Evolutionary conservation across 2,329 filamentous ascomycete species (phyloP).

Genomic region (Stachybotrys echinatus): DNA sequence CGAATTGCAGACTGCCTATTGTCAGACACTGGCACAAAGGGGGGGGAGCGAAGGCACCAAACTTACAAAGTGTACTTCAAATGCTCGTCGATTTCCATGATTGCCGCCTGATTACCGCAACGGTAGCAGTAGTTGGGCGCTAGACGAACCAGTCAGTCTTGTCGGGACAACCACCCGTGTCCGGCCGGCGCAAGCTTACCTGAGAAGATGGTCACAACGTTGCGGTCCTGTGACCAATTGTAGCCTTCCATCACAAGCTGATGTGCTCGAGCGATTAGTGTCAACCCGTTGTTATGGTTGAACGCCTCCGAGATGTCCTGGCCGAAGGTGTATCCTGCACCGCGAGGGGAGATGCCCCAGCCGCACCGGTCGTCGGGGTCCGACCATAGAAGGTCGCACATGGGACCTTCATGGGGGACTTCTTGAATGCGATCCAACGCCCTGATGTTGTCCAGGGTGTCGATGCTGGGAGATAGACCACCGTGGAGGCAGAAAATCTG

Average conservation of each 20-base stretch:
- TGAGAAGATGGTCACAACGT: constrained; percentile 98
- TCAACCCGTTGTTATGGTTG: constrained; percentile 98
- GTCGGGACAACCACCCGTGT: too few species aligned
- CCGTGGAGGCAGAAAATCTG: constrained; percentile 99
- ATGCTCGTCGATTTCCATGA: constrained; percentile 99
- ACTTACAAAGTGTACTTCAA: constrained; percentile 99
- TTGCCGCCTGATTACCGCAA: constrained; percentile 98
- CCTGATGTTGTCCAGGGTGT: constrained; percentile 92
- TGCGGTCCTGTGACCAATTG: constrained; percentile 98
- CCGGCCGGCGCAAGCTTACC: constrained; percentile 47
- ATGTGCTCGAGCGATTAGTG: constrained; percentile 90
- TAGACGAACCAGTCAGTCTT: constrained; percentile 22
- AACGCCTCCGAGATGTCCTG: constrained; percentile 98
- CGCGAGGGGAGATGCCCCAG: constrained; percentile 92
- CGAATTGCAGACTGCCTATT: constrained; percentile 82
- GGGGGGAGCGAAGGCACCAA: background rate
- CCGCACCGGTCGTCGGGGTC: constrained; percentile 95
- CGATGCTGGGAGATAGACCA: constrained; percentile 91
- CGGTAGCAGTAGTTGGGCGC: constrained; percentile 96
- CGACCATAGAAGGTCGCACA: constrained; percentile 97
- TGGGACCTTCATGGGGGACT: constrained; percentile 95
- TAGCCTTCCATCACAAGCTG: constrained; percentile 99
- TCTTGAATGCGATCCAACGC: constrained; percentile 96
- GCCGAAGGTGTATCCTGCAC: constrained; percentile 91
- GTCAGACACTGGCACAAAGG: constrained; percentile 15